Conservation (phyloP, 805 yeast genomes). For the Candida yuanshanica region DNA sequence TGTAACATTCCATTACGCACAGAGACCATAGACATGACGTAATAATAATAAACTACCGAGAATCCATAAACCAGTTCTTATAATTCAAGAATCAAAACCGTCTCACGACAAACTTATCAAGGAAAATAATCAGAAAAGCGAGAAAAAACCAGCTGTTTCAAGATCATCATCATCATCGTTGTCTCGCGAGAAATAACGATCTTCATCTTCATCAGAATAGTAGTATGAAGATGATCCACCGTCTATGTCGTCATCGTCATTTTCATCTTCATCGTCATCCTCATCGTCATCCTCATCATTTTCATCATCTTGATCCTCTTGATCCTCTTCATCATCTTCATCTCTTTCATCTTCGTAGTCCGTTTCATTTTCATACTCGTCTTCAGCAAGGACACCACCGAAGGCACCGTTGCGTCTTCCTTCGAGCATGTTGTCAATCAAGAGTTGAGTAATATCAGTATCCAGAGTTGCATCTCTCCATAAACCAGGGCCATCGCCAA, state of each 20-base stretch:
- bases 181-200: no score
- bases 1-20: no score
- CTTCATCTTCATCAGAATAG: background rate
- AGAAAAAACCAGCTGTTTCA: no score
- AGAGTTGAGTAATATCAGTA: conserved; percentile 16
- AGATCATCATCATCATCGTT: background rate
- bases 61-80: no score
- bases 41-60: no score
- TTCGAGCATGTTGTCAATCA: conserved; percentile 9
- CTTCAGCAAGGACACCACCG: conserved; percentile 10
- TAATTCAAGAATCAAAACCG: no score
- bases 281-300: background rate
- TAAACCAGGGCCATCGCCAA: background rate
- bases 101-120: no score
- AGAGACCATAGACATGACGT: no score
- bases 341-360: background rate
- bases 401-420: conserved; percentile 1
- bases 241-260: conserved; percentile 4
- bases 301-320: conserved; percentile 10
- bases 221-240: background rate
- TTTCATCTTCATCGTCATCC: conserved; percentile 1
- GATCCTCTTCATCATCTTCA: conserved; percentile 4
- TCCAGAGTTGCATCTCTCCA: conserved; percentile 1
- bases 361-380: background rate
- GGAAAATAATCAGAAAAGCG: no score